phyloP scores from a whole-genome alignment of 768 basidiomycete species.

The Phallus indusiatus region DNA sequence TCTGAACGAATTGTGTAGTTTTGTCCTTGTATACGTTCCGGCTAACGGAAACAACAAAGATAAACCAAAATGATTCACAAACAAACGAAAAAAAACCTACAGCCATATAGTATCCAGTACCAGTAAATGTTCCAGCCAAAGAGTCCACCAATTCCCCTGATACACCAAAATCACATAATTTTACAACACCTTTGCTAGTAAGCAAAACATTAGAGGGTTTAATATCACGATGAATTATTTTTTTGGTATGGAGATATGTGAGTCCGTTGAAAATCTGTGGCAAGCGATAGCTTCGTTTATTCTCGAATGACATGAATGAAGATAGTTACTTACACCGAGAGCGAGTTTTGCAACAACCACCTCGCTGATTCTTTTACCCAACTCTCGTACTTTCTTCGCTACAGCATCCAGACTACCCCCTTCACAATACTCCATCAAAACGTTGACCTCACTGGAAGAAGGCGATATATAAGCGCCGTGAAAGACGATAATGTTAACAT shows the following conservation, averaged over 20 bases:
- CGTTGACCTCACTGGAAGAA: conserved; percentile 85
- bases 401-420: conserved; percentile 87
- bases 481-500: conserved; percentile 84
- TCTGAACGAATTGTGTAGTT: conserved; percentile 93
- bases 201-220: conserved; percentile 91
- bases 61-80: conserved; percentile 9
- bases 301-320: conserved; percentile 9
- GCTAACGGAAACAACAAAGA: conserved; percentile 36
- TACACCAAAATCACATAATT: conserved; percentile 93
- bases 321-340: conserved; percentile 60
- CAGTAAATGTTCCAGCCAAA: conserved; percentile 91
- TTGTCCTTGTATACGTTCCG: conserved; percentile 87
- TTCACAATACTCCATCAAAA: conserved; percentile 87
- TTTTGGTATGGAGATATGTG: conserved; percentile 80
- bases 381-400: conserved; percentile 72
- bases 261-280: conserved; percentile 81
- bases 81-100: conserved; percentile 40
- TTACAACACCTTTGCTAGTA: conserved; percentile 81
- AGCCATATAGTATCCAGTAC: conserved; percentile 98
- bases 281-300: conserved; percentile 3
- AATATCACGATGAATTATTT: conserved; percentile 93
- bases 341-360: conserved; percentile 86
- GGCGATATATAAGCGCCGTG: conserved; percentile 88
- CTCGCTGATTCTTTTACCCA: conserved; percentile 73
- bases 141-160: conserved; percentile 92